phyloP scores from a whole-genome alignment of 2,329 filamentous ascomycete genomes.

The Aspergillus bombycis region DNA sequence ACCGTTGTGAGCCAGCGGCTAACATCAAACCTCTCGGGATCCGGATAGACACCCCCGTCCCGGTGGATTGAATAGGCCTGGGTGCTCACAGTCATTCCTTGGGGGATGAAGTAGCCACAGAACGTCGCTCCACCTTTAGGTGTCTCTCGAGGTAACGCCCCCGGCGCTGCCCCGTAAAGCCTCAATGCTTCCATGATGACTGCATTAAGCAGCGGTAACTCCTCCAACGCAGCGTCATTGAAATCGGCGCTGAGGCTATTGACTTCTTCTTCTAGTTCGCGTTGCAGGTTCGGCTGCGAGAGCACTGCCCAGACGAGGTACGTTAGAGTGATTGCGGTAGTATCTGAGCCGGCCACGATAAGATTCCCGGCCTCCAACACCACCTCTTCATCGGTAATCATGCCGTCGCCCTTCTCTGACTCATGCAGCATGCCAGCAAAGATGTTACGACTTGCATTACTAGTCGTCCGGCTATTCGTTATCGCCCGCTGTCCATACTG shows the following conservation, averaged over 20 bases:
- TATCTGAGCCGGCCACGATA: constrained; percentile 55
- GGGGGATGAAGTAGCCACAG: constrained; percentile 49
- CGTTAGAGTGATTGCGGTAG: constrained; percentile 52
- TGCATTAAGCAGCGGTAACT: constrained; percentile 58
- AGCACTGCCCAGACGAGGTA: constrained; percentile 48
- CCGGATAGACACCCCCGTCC: constrained; percentile 51
- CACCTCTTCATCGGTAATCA: constrained; percentile 37
- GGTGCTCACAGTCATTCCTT: constrained; percentile 55
- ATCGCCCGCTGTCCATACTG: constrained; percentile 16
- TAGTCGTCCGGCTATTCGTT: constrained; percentile 21
- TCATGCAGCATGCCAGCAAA: constrained; percentile 44
- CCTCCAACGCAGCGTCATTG: constrained; percentile 52
- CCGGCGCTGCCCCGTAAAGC: constrained; percentile 60
- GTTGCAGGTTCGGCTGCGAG: constrained; percentile 36
- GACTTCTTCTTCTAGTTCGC: constrained; percentile 54
- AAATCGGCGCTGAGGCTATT: constrained; percentile 34
- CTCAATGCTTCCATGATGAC: constrained; percentile 63
- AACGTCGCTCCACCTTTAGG: constrained; percentile 49
- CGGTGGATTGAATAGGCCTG: constrained; percentile 58
- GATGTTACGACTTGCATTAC: constrained; percentile 34
- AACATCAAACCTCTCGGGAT: constrained; percentile 55
- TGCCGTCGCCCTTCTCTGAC: constrained; percentile 29
- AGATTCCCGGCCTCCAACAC: constrained; percentile 42
- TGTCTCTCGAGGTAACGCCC: constrained; percentile 56
- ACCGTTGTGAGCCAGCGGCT: constrained; percentile 49